Conservation (phyloP, 257 asterid species). For the Salvia splendens region DNA sequence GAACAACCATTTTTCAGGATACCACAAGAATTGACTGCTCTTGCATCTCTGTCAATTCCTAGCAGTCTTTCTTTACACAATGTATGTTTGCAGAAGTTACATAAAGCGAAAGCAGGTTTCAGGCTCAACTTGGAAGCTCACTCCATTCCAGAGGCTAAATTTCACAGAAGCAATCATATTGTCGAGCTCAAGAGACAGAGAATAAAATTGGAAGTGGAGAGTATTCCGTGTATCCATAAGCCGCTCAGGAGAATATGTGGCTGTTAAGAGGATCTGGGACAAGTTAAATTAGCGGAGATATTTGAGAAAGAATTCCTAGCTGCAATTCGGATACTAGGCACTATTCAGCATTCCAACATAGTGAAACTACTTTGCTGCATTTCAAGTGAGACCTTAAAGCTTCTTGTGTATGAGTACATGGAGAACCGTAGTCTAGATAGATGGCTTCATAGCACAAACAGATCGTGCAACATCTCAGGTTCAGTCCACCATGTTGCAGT, state of each 20-base stretch:
- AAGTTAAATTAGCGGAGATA: conserved; percentile 46
- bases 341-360: conserved; percentile 68
- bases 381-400: conserved; percentile 53
- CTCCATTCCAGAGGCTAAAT: conserved; percentile 69
- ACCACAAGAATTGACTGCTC: conserved; percentile 67
- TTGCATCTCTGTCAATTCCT: conserved; percentile 42
- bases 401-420: conserved; percentile 82
- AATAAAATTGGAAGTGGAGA: conserved; percentile 78
- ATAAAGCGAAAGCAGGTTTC: conserved; percentile 39
- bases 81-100: conserved; percentile 47
- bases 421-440: conserved; percentile 73
- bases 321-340: conserved; percentile 69
- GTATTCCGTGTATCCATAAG: conserved; percentile 66
- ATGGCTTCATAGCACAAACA: conserved; percentile 64
- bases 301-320: conserved; percentile 48
- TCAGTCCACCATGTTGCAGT: conserved; percentile 35
- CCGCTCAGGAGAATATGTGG: conserved; percentile 51
- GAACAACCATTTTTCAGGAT: conserved; percentile 65
- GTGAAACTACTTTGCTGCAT: conserved; percentile 80
- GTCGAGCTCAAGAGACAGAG: conserved; percentile 51
- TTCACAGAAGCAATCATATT: conserved; percentile 65
- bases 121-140: conserved; percentile 65
- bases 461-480: conserved; percentile 36
- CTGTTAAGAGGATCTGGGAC: conserved; percentile 76
- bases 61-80: conserved; percentile 43